phyloP scores from a whole-genome alignment of 108 stramenopile genomes.

The Cyclotella atomus region DNA sequence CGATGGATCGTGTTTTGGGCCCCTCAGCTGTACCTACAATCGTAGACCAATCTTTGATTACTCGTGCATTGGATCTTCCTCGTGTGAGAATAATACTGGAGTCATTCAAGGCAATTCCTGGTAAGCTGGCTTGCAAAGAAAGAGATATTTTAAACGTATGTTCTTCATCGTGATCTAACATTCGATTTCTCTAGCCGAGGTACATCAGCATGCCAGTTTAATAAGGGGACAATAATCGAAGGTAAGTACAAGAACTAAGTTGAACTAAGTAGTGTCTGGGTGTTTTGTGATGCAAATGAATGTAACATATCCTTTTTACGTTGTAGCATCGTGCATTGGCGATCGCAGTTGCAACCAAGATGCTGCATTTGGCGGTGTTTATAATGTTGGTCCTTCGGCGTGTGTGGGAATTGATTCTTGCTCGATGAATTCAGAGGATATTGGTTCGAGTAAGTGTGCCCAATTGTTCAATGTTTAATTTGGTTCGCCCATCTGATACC shows the following conservation, averaged over 20 bases:
- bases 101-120: background rate
- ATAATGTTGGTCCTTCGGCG: background rate
- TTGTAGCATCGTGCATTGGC: constrained; percentile 1
- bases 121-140: no score
- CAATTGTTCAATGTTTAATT: background rate
- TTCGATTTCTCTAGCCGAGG: background rate
- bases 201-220: background rate
- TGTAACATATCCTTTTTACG: no score
- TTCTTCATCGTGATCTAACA: background rate
- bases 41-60: background rate
- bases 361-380: background rate
- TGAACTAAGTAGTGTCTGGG: no score
- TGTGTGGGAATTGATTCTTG: background rate
- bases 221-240: background rate
- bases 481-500: background rate
- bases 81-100: background rate
- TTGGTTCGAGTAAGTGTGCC: background rate
- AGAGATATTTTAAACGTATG: no score
- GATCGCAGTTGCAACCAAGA: background rate
- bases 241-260: no score
- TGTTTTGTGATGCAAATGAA: no score
- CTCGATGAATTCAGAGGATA: background rate
- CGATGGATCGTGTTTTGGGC: background rate
- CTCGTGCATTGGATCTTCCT: background rate
- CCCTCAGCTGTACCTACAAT: background rate